Evolutionary conservation across 495 filamentous ascomycete species (phyloP).

Genomic region (Tuber microsphaerosporum): DNA sequence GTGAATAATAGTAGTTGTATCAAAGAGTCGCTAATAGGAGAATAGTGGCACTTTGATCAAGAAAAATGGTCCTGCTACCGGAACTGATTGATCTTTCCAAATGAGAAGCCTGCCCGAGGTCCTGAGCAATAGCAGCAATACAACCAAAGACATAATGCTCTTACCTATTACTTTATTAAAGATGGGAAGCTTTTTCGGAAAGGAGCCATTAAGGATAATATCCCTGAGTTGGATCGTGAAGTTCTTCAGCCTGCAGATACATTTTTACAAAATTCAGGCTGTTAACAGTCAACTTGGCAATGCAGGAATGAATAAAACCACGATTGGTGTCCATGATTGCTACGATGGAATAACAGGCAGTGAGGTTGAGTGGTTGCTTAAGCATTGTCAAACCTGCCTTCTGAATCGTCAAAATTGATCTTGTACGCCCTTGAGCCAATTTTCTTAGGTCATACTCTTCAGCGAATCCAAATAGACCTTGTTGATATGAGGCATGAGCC

Average conservation of each 20-base stretch:
- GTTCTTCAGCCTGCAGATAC: background rate
- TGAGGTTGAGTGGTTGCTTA: background rate
- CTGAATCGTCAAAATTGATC: background rate
- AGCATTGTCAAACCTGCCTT: background rate
- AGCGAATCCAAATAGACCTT: no score
- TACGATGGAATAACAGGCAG: background rate
- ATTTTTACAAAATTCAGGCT: background rate
- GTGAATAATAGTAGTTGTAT: no score
- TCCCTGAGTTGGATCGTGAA: background rate
- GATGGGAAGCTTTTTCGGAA: background rate
- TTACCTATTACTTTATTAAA: background rate
- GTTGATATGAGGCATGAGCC: no score
- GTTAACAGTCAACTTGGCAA: background rate
- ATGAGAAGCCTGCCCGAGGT: background rate
- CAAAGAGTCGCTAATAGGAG: no score
- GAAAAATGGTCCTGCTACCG: background rate
- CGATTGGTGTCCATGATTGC: background rate
- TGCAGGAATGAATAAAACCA: background rate
- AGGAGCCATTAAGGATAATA: background rate
- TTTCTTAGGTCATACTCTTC: no score
- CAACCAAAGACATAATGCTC: background rate
- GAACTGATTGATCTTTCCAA: background rate
- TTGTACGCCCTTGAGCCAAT: no score
- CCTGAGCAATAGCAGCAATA: background rate
- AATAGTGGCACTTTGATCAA: no score